Evolutionary conservation across 176 grass and related monocot genomes (phyloP), one percentile per base, ranked within the genome.

Genomic region (Avena eriantha): DNA sequence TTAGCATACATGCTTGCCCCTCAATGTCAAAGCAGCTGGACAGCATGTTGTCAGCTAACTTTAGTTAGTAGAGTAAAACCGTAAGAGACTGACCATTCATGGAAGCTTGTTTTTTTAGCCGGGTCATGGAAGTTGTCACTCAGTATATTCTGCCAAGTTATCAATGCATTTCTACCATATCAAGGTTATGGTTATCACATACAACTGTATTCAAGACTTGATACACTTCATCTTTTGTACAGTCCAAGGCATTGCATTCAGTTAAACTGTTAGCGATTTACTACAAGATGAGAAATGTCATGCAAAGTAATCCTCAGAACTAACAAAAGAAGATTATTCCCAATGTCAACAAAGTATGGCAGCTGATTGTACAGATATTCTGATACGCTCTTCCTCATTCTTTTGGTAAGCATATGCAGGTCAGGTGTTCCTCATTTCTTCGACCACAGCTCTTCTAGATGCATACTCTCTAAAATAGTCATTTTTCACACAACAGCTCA

Each of bases 161-260:
- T 73, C 41, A 23, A 17, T 16, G 46, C 46, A 76, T 76, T 75
- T 51, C 73, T 76, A 76, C 47, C 47, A 26, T 47, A 75, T 75
- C 22, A 75, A 50, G 70, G 70, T 49, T 23, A 73, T 48, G 70
- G 43, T 73, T 26, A 73, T 49, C 39, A 8, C 41, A 47, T 47
- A 73, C 43, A 26, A 26, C 70, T 48, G 6, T 15, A 14, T 22
- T 73, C 61, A 65, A 5, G 11, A 35, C 64, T 12, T 34, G 5
- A 68, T 35, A 18, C 6, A 4, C n/a, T 75, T 75, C 22, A 75
- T 50, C 7, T 75, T 48, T 75, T 8, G 46, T 29, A 75, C 46
- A 26, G 46, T 75, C 16, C 45, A 75, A 48, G 12, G n/a, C 2
- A 24, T 75, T 75, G 29, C 3, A 26, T 50, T 75, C n/a, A 75